Percentiles rank a stretch among this genome's conserved stretches.
Conservation (phyloP, 2,329 filamentous ascomycete species). For the Talaromyces sp. region DNA sequence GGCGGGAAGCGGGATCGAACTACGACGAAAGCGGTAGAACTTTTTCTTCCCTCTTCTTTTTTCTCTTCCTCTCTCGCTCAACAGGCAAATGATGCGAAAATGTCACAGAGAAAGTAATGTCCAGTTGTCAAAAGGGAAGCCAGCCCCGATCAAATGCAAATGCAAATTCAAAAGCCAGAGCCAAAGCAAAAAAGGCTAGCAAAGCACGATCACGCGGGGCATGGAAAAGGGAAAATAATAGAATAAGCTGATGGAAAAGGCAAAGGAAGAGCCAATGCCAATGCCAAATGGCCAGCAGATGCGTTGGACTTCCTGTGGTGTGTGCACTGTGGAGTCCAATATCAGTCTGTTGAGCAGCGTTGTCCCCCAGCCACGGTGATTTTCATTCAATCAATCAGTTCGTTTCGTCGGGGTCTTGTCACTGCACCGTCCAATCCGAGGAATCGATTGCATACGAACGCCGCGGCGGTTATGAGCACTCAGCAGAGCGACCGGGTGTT, state of each 20-base stretch:
- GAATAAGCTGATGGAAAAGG: background rate
- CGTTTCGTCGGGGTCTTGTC: background rate
- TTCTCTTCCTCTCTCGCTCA: background rate
- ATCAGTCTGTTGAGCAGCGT: constrained; percentile 1
- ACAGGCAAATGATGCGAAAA: too few species aligned
- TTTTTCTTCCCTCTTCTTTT: constrained; percentile 7
- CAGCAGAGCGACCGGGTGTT: background rate
- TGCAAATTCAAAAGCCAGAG: background rate
- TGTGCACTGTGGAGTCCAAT: constrained; percentile 6
- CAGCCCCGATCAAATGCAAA: constrained; percentile 3
- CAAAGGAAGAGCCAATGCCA: constrained; percentile 1
- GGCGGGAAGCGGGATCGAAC: constrained; percentile 29
- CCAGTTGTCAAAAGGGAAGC: background rate
- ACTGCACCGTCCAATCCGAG: background rate
- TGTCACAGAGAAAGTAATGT: background rate
- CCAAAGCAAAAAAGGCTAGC: background rate
- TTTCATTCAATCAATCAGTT: constrained; percentile 2
- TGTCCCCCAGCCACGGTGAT: constrained; percentile 7
- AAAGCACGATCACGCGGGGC: constrained; percentile 15
- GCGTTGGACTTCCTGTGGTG: constrained; percentile 7
- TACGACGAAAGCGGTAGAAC: constrained; percentile 38
- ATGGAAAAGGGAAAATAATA: constrained; percentile 9
- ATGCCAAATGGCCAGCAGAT: constrained; percentile 5
- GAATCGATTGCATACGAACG: background rate
- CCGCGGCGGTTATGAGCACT: background rate